Base-by-base conservation (phyloP, 2,329 filamentous ascomycete genomes). In the Tolypocladium sp. region DNA sequence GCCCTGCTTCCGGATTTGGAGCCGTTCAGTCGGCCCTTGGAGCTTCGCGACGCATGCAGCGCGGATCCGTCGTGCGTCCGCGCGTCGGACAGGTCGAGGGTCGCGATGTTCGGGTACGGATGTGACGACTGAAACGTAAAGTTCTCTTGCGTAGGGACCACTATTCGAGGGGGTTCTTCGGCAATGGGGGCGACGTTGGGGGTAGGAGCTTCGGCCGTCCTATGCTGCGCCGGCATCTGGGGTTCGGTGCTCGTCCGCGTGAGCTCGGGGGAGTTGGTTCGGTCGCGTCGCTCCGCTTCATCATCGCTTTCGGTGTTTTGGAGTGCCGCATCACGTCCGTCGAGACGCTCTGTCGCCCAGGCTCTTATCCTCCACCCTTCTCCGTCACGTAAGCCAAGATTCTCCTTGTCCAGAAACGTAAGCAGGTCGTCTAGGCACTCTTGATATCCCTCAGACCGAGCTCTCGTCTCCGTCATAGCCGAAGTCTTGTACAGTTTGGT, bases 401-500 rank as follows among this genome's bases (percentile, higher is more conserved):
- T 86, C 69, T 92, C 87, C 69, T 85, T 88, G 70, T 97, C 92
- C 58, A 97, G 77, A 65, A 96, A 95, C 20, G 81, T 75, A n/a
- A 97, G 77, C 6, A 99, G 78, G 65, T 97, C 93, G 63, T 97
- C 91, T 42, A 99, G 78, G 42, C 92, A 95, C 70, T 97, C 92
- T 72, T 97, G 92, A 67, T 97, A 97, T 33, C 94, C 94, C 44
- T 92, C 88, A 56, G 84, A 77, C 56, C 90, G 86, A 54, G 91
- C 86, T 67, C 87, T 87, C 56, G 87, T 81, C 71, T 94, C 87
- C 55, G 90, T 89, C 38, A 86, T 81, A 15, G 90, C 88, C 3
- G 93, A 93, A 44, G 88, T 92, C 75, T 96, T 97, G 78, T 97
- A 97, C 17, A 99, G 86, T 69, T 95, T 96, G 55, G 94, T 97